These are phyloP conservation scores for Globisporangium takayamanum DNA, from an alignment of 352 stramenopile species.

Conservation along the genomic window DNA sequence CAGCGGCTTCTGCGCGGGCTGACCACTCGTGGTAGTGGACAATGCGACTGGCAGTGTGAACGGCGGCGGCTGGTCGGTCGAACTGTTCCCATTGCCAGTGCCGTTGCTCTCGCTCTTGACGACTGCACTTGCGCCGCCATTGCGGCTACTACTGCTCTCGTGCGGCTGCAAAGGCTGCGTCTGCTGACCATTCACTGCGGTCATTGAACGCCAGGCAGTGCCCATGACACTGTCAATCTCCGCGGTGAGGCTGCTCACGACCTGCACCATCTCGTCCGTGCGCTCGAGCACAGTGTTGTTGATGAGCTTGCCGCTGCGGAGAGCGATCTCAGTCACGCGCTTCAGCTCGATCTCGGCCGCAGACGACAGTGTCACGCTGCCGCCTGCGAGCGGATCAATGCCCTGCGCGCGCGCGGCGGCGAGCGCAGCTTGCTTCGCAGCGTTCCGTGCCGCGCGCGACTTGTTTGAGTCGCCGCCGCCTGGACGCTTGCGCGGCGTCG, in stretches of 20 bases:
- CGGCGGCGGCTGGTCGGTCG: constrained; percentile 20
- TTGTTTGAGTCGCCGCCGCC: constrained; percentile 28
- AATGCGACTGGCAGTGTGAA: constrained; percentile 36
- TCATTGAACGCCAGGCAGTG: constrained; percentile 12
- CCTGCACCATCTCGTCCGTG: constrained; percentile 67
- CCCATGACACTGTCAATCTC: constrained; percentile 46
- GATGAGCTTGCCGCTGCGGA: constrained; percentile 62
- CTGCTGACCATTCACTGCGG: background rate
- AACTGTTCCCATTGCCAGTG: too few relatives aligned
- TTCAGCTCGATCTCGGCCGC: constrained; percentile 40
- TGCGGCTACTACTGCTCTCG: background rate
- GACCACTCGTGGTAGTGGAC: background rate
- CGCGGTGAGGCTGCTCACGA: constrained; percentile 40
- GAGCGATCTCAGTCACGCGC: constrained; percentile 63
- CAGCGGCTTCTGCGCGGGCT: constrained; percentile 13
- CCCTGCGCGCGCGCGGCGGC: background rate
- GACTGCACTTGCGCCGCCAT: background rate
- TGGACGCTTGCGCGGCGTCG: constrained; percentile 28
- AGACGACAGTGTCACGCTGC: constrained; percentile 5
- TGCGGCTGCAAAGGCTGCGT: background rate
- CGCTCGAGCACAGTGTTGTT: constrained; percentile 72
- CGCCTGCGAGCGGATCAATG: constrained; percentile 4
- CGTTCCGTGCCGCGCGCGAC: constrained; percentile 11
- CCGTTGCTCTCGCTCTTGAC: background rate
- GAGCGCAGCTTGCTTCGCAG: constrained; percentile 11